Evolutionary conservation across 768 basidiomycete species (phyloP).

Genomic region (Suillus plorans): DNA sequence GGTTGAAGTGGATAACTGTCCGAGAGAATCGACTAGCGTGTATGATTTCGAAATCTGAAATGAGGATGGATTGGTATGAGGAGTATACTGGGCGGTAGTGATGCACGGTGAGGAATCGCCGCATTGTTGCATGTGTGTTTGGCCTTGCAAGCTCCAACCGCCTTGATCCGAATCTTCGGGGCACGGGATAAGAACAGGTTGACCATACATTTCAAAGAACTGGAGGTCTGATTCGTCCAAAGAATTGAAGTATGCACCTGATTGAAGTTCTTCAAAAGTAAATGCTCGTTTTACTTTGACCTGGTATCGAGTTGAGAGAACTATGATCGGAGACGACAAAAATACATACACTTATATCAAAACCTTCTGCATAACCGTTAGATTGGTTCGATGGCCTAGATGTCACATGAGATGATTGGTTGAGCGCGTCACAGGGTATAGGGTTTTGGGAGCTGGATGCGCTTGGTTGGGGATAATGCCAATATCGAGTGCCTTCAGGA

Average conservation of each 20-base stretch:
- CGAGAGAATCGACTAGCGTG: constrained; percentile 28
- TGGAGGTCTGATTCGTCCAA: constrained; percentile 34
- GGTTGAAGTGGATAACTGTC: constrained; percentile 11
- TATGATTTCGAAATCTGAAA: constrained; percentile 26
- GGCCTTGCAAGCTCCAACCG: constrained; percentile 16
- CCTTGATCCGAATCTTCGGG: constrained; percentile 21
- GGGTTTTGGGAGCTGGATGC: not conserved
- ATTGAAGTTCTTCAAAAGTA: constrained; percentile 34
- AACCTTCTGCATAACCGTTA: constrained; percentile 18
- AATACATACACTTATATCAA: constrained; percentile 23
- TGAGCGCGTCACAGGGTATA: not conserved
- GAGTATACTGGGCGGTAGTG: not conserved
- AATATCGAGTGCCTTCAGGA: not conserved
- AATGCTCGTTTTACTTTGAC: constrained; percentile 29
- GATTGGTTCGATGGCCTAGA: not conserved
- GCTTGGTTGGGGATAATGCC: not conserved
- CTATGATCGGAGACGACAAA: not conserved
- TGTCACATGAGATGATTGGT: not conserved
- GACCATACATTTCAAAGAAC: constrained; percentile 32
- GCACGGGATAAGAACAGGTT: constrained; percentile 30
- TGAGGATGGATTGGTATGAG: constrained; percentile 9
- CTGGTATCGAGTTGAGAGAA: not conserved
- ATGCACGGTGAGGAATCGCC: not conserved
- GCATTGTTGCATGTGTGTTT: constrained; percentile 7
- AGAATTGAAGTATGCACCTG: constrained; percentile 28